Evolutionary conservation across 208 protist species (phyloP).

Genomic region (Acanthamoeba culbertsoni): DNA sequence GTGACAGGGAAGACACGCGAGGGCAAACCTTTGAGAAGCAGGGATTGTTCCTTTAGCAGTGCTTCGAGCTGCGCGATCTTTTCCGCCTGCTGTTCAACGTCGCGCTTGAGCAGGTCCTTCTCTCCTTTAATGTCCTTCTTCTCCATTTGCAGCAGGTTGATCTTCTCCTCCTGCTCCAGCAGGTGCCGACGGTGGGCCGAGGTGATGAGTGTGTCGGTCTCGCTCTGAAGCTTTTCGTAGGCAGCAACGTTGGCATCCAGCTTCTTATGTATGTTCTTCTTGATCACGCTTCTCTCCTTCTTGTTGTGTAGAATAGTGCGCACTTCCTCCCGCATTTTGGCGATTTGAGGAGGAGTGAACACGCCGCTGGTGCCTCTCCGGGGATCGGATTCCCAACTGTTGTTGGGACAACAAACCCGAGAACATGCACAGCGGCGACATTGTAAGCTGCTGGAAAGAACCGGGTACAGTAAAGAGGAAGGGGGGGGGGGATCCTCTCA

Average conservation of each 20-base stretch:
- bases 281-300: background rate
- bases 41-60: background rate
- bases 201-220: background rate
- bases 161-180: constrained; percentile 31
- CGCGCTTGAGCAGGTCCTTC: background rate
- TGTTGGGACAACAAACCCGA: background rate
- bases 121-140: background rate
- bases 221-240: background rate
- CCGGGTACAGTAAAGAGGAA: background rate
- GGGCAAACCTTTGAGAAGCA: constrained; percentile 21
- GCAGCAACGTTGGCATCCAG: background rate
- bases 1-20: background rate
- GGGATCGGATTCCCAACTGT: constrained; percentile 24
- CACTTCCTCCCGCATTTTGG: constrained; percentile 41
- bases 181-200: constrained; percentile 22
- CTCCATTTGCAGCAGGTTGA: constrained; percentile 20
- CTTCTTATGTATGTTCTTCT: constrained; percentile 7
- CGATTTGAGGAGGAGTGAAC: constrained; percentile 36
- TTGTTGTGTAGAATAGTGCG: constrained; percentile 19
- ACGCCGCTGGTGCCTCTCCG: background rate
- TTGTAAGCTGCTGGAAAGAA: background rate
- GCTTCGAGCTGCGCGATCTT: background rate
- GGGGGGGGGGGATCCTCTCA: background rate
- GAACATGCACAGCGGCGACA: too few species aligned
- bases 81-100: background rate